phyloP scores from a whole-genome alignment of 2,329 filamentous ascomycete species.

The Sarocladium oryzae region DNA sequence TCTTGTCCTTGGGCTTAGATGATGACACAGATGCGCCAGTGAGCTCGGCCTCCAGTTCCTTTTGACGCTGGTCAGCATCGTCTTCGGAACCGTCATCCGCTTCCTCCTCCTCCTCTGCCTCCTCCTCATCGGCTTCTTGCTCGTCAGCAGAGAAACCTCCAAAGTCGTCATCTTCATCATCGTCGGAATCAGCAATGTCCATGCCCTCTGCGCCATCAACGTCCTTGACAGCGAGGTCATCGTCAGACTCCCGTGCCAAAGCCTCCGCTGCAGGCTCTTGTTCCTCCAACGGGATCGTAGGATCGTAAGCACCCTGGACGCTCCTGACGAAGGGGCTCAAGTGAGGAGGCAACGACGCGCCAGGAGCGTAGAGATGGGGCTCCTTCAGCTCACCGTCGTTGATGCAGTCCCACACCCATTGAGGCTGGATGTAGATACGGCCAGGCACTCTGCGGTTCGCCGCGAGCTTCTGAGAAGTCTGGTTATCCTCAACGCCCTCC shows the following conservation, averaged over 20 bases:
- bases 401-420: constrained; percentile 97
- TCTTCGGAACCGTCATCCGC: constrained; percentile 44
- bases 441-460: constrained; percentile 76
- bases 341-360: constrained; percentile 85
- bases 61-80: constrained; percentile 69
- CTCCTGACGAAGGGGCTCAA: constrained; percentile 92
- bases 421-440: constrained; percentile 87
- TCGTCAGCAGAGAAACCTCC: constrained; percentile 41
- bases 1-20: constrained; percentile 38
- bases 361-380: constrained; percentile 82
- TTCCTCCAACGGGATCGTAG: constrained; percentile 74
- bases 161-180: constrained; percentile 37
- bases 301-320: constrained; percentile 84
- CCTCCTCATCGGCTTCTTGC: constrained; percentile 39
- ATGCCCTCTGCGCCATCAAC: constrained; percentile 41
- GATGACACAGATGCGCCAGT: constrained; percentile 55
- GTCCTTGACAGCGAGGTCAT: constrained; percentile 22
- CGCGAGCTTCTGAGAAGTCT: constrained; percentile 51
- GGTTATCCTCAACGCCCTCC: constrained; percentile 50
- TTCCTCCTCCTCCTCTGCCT: constrained; percentile 28
- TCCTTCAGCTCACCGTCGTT: constrained; percentile 87
- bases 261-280: constrained; percentile 86
- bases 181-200: constrained; percentile 43
- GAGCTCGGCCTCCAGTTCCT: constrained; percentile 88
- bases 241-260: constrained; percentile 58